Percentiles rank a stretch among this genome's conserved stretches.
Conservation (phyloP, 306 rosid genomes). For the Fragaria ananassa region DNA sequence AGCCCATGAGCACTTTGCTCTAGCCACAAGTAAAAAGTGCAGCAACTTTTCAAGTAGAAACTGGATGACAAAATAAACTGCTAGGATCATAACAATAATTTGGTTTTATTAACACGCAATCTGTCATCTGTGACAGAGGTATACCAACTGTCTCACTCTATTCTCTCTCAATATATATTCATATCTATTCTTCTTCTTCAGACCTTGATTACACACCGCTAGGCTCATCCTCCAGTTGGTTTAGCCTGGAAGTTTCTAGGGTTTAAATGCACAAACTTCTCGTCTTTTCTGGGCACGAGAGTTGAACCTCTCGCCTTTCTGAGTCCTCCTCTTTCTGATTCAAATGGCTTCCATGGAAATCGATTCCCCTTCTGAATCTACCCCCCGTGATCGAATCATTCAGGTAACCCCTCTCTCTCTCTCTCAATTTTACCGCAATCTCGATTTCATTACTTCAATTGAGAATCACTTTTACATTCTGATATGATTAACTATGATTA, state of each 20-base stretch:
- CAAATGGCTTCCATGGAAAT: constrained; percentile 56
- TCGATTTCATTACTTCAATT: not conserved
- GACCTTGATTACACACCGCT: not conserved
- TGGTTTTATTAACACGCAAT: not conserved
- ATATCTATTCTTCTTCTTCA: not conserved
- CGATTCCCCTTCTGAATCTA: constrained; percentile 47
- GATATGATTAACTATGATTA: not conserved
- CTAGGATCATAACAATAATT: too few relatives aligned
- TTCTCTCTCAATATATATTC: not conserved
- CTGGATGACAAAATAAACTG: too few relatives aligned
- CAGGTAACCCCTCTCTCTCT: constrained; percentile 37
- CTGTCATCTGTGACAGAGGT: not conserved
- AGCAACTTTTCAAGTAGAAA: too few relatives aligned
- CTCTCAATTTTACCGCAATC: not conserved
- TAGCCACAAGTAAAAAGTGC: too few relatives aligned
- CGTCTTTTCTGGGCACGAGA: constrained; percentile 29
- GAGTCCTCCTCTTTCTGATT: constrained; percentile 55
- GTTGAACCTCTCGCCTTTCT: constrained; percentile 36
- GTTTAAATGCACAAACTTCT: constrained; percentile 12
- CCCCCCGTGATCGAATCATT: constrained; percentile 65
- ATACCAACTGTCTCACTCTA: not conserved
- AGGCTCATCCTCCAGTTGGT: not conserved
- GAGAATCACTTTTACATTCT: not conserved
- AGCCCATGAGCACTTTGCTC: too few relatives aligned
- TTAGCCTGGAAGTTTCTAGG: constrained; percentile 7